Evolutionary conservation across 2,329 filamentous ascomycete species (phyloP).

Genomic region (Botrytis galanthina): DNA sequence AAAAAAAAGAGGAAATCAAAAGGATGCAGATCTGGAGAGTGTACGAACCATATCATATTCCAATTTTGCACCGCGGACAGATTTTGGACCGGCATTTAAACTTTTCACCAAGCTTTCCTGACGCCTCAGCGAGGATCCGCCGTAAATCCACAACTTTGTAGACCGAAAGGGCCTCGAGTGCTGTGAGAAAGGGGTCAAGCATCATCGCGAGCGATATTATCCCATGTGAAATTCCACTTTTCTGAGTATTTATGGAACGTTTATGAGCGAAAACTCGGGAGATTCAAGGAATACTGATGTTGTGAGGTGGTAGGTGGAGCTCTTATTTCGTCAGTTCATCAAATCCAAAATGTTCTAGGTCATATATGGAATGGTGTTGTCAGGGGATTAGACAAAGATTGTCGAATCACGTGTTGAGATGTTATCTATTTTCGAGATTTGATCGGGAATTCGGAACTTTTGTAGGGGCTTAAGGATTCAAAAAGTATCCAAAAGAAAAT

Average conservation of each 20-base stretch:
- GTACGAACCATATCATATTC: not conserved
- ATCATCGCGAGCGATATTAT: conserved; percentile 4
- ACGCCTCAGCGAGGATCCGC: not conserved
- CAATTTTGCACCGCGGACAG: not conserved
- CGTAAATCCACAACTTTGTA: conserved; percentile 9
- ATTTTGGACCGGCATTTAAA: not conserved
- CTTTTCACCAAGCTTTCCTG: conserved; percentile 14
- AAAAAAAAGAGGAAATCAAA: not conserved
- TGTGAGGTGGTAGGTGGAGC: conserved; percentile 1
- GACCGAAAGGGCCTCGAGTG: not conserved
- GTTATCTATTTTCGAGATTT: not conserved
- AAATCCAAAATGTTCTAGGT: not conserved
- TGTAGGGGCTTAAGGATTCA: not conserved
- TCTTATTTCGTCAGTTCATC: not conserved
- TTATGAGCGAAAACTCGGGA: not conserved
- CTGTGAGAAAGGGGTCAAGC: conserved; percentile 9
- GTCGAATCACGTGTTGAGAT: conserved; percentile 7
- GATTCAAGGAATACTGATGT: not conserved
- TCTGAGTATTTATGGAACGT: conserved; percentile 9
- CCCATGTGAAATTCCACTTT: conserved; percentile 15
- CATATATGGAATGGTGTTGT: not conserved
- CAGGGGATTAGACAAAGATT: not conserved
- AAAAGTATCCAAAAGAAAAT: not conserved
- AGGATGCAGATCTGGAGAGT: not conserved
- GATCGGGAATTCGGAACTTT: not conserved